phyloP scores from a whole-genome alignment of 2,329 filamentous ascomycete genomes.

The Pseudogymnoascus sp. region DNA sequence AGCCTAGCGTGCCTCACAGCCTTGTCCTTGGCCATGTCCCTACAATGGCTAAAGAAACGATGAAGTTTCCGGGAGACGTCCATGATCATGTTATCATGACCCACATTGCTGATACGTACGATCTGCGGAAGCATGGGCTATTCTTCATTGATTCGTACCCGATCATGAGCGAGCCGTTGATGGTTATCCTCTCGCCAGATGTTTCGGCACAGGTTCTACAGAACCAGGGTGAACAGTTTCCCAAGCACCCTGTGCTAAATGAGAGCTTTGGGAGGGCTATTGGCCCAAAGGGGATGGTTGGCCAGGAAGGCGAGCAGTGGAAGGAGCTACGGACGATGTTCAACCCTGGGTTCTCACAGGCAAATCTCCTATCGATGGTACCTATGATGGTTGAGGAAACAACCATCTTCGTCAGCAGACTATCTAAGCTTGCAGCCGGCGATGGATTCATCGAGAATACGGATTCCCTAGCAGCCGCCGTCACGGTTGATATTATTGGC shows the following conservation, averaged over 20 bases:
- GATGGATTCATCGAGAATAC: slow-evolving; percentile 9
- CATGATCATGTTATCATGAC: slow-evolving; percentile 7
- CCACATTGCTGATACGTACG: slow-evolving; percentile 10
- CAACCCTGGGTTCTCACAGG: slow-evolving; percentile 18
- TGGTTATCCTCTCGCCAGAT: slow-evolving; percentile 12
- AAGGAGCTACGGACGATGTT: slow-evolving; percentile 16
- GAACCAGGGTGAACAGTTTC: slow-evolving; percentile 1
- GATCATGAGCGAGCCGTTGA: slow-evolving; percentile 11
- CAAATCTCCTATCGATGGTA: slow-evolving; percentile 14
- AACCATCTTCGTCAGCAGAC: slow-evolving; percentile 6
- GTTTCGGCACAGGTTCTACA: slow-evolving; percentile 16
- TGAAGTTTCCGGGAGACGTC: slow-evolving; percentile 8
- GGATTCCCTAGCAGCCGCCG: neutral
- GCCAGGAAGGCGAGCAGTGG: slow-evolving; percentile 17
- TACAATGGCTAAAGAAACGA: neutral
- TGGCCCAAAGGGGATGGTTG: neutral
- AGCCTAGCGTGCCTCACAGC: slow-evolving; percentile 13
- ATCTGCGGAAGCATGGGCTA: slow-evolving; percentile 17
- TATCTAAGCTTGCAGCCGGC: neutral
- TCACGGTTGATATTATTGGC: slow-evolving; percentile 17
- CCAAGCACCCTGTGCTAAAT: slow-evolving; percentile 13
- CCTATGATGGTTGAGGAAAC: slow-evolving; percentile 17
- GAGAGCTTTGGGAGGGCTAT: neutral
- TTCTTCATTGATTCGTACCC: slow-evolving; percentile 20
- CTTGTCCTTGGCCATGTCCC: slow-evolving; percentile 3